Evolutionary conservation across 192 early-diverging fungal genomes (phyloP).

Genomic region (Phycomyces nitens): DNA sequence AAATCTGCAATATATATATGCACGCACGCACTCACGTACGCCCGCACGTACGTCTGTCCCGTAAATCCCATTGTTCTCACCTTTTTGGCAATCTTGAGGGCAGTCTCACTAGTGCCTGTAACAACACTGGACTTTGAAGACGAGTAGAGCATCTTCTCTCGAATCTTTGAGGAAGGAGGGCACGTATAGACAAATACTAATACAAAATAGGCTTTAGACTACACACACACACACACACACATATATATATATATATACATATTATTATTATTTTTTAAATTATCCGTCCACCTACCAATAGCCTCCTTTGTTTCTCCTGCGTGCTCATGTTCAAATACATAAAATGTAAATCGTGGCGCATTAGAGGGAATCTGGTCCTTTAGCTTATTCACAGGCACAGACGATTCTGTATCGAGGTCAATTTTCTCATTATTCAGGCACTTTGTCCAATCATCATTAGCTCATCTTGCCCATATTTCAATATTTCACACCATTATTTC

Average conservation of each 20-base stretch:
- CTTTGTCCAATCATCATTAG: constrained; percentile 8
- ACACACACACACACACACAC: not conserved
- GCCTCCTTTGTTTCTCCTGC: constrained; percentile 47
- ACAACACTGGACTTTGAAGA: constrained; percentile 65
- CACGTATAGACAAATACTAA: constrained; percentile 89
- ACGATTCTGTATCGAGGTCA: constrained; percentile 39
- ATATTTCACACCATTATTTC: not conserved
- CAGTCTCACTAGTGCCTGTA: constrained; percentile 44
- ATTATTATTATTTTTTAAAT: constrained; percentile 5
- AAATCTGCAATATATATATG: too few species aligned
- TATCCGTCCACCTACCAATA: constrained; percentile 36
- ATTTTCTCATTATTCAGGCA: constrained; percentile 56
- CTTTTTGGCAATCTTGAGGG: constrained; percentile 59
- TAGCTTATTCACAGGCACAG: constrained; percentile 48
- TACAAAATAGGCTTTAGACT: not conserved
- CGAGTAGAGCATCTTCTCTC: constrained; percentile 89
- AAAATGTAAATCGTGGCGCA: constrained; percentile 75
- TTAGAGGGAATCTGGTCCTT: constrained; percentile 47
- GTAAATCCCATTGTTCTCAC: constrained; percentile 16
- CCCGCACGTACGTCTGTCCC: not conserved
- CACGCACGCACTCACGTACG: too few species aligned
- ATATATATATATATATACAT: not conserved
- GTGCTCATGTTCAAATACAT: constrained; percentile 44
- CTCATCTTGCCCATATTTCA: not conserved
- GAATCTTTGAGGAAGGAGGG: constrained; percentile 76